A percentile compares a stretch with the other conserved stretches of the same genome.
Conservation (phyloP, 169 alveolate genomes). For the Eimeria tenella region DNA sequence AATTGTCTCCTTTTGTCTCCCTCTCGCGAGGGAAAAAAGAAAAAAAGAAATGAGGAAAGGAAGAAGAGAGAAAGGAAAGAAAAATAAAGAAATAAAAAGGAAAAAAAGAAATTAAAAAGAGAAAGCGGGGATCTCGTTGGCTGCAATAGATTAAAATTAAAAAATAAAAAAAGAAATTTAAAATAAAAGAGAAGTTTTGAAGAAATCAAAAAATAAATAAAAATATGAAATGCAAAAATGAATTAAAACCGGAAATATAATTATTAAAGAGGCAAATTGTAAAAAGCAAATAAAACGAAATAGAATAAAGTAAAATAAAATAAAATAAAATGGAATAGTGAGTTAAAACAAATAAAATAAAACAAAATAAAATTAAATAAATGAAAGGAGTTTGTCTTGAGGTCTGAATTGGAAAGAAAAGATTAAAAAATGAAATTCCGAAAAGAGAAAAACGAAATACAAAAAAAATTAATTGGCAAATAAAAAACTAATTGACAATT, state of each 20-base stretch:
- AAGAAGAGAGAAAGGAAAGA: neutral
- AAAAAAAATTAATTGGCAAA: neutral
- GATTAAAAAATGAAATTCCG: too few species aligned
- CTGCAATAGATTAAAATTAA: too few species aligned
- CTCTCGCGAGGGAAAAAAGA: too few species aligned
- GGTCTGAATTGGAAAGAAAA: too few species aligned
- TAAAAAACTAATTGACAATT: neutral
- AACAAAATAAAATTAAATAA: too few species aligned
- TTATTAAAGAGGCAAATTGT: neutral
- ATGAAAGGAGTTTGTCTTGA: too few species aligned
- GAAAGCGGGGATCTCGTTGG: neutral
- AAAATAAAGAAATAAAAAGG: neutral
- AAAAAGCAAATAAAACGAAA: neutral
- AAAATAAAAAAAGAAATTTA: too few species aligned
- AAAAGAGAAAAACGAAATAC: neutral
- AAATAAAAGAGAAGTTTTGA: too few species aligned
- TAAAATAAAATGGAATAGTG: too few species aligned
- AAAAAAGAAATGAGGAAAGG: too few species aligned
- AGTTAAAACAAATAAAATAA: neutral
- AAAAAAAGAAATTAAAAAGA: neutral
- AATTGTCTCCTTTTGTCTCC: too few species aligned
- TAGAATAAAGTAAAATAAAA: neutral
- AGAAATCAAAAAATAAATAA: neutral
- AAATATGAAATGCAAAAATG: neutral
- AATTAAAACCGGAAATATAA: neutral